Percentiles rank a stretch among this genome's conserved stretches.
Evolutionary conservation across 176 grass and related monocot genomes (phyloP).

Genomic region (Luzula sylvatica): DNA sequence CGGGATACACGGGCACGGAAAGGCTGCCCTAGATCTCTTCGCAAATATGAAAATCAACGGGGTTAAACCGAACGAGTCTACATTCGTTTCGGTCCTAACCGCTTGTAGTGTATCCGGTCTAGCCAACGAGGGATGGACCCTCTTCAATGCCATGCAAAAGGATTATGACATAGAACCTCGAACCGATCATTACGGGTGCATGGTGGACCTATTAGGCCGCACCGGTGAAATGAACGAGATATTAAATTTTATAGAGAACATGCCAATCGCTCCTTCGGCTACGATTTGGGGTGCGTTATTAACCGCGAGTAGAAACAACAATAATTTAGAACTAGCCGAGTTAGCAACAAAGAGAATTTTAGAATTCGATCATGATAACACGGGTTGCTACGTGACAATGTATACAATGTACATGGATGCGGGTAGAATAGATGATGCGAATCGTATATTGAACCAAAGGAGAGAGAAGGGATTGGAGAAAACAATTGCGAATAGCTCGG

Average conservation of each 20-base stretch:
- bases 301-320: conserved; percentile 70
- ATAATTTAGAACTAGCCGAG: conserved; percentile 72
- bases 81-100: conserved; percentile 73
- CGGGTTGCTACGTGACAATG: conserved; percentile 69
- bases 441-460: conserved; percentile 52
- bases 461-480: conserved; percentile 47
- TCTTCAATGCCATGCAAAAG: conserved; percentile 61
- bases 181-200: conserved; percentile 85
- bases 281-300: conserved; percentile 81
- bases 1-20: conserved; percentile 67
- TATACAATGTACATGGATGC: conserved; percentile 71
- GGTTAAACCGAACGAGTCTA: conserved; percentile 49
- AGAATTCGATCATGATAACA: conserved; percentile 63
- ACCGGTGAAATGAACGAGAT: conserved; percentile 41
- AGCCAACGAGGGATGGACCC: conserved; percentile 52
- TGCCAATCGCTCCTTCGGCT: conserved; percentile 52
- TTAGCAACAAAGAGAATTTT: conserved; percentile 66
- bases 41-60: conserved; percentile 46
- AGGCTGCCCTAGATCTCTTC: conserved; percentile 51
- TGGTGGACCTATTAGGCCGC: conserved; percentile 72
- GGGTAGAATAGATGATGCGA: conserved; percentile 48
- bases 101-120: conserved; percentile 77
- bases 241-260: conserved; percentile 60
- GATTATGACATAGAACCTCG: conserved; percentile 56
- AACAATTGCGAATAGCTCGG: conserved; percentile 42